Evolutionary conservation across 257 asterid species (phyloP).

Genomic region (Gardenia jasminoides): DNA sequence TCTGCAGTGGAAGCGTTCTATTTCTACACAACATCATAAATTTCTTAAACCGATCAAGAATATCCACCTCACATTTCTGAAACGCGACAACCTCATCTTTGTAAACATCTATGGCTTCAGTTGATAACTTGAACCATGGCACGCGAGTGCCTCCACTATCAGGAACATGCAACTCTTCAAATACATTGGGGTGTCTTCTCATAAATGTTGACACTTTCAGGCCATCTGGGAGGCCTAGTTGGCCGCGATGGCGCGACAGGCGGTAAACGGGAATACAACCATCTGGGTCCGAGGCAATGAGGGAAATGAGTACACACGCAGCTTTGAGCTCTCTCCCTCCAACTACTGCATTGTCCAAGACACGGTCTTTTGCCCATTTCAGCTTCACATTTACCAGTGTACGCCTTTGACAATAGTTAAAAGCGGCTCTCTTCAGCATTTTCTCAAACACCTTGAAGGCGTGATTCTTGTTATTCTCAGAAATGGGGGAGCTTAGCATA

Average conservation of each 20-base stretch:
- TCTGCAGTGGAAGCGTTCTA: constrained; percentile 68
- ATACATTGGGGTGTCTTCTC: constrained; percentile 75
- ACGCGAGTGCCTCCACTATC: constrained; percentile 80
- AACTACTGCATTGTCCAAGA: constrained; percentile 61
- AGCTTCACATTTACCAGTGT: constrained; percentile 78
- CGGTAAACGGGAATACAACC: constrained; percentile 60
- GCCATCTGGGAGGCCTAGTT: constrained; percentile 58
- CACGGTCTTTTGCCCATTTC: constrained; percentile 74
- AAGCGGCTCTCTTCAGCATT: constrained; percentile 26
- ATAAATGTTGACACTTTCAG: constrained; percentile 70
- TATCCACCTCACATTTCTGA: constrained; percentile 45
- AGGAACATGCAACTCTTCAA: constrained; percentile 51
- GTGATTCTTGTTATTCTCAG: too few relatives aligned
- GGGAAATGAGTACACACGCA: constrained; percentile 53
- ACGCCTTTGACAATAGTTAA: constrained; percentile 48
- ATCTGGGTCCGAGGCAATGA: constrained; percentile 51
- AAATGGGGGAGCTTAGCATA: too few relatives aligned
- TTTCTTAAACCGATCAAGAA: constrained; percentile 63
- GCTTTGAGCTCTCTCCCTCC: constrained; percentile 61
- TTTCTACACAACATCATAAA: constrained; percentile 72
- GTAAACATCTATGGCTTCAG: constrained; percentile 44
- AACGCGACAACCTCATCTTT: constrained; percentile 38
- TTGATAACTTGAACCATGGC: constrained; percentile 66
- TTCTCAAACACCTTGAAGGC: constrained; percentile 11
- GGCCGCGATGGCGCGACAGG: constrained; percentile 51